Evolutionary conservation across 371 early-diverging fungal genomes (phyloP), one percentile per base, ranked within the genome.

Genomic region (Syncephalastrum monosporum): DNA sequence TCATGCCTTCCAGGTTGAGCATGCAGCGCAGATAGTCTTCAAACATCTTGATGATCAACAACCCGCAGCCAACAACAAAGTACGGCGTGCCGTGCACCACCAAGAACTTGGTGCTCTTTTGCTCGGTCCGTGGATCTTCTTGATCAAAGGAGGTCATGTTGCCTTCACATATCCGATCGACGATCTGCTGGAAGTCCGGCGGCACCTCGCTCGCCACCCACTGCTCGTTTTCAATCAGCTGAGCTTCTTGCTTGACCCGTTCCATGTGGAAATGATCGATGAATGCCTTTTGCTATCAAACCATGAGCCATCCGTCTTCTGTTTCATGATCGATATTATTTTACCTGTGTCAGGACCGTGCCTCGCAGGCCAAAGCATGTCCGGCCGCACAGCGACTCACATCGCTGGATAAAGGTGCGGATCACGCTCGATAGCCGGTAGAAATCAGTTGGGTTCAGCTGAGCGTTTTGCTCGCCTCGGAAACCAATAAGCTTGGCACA

Each of bases 161-260:
- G 3, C 72, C 74, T 5, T 81, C 78, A 24, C 89, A 77, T n/a
- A 95, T 79, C 47, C 80, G 75, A 47, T 93, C 86, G 10, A 89
- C 87, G 49, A 94, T 90, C 17, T 77, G 68, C 67, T 97, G 97
- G 54, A 94, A 96, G 53, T 96, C 96, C 38, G 87, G 73, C 0
- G 97, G 94, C 8, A 97, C 92, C 50, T 91, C 93, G 10, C 92
- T 88, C 49, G 90, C 91, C 15, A 82, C 79, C 98, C 98, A 97
- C 69, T 94, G 94, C 65, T 97, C 98, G 61, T 91, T 93, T 56
- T 96, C 98, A 44, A 97, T 86, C 13, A 95, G 68, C n/a, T 90
- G 74, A 3, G 89, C 84, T 23, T 92, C 78, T 69, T 97, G 96
- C 47, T 88, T 92, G 21, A 85, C 79, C 51, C 89, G 86, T 61